A percentile compares a stretch with the other conserved stretches of the same genome.
Conservation (phyloP, 2,329 filamentous ascomycete species). For the Fusarium ambrosium region DNA sequence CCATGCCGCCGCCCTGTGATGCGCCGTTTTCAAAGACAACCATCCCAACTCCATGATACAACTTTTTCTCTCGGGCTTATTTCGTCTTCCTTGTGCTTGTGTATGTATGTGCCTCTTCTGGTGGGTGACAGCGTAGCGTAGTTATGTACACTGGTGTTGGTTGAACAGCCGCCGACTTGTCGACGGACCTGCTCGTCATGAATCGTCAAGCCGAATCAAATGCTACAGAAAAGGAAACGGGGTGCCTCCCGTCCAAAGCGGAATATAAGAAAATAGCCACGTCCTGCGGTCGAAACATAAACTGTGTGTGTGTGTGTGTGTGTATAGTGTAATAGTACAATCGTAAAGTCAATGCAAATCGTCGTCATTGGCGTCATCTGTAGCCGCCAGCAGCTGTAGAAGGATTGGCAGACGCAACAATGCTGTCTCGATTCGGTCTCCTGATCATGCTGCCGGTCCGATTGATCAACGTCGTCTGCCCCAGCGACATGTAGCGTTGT, state of each 20-base stretch:
- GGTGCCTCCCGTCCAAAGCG: constrained; percentile 35
- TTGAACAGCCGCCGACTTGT: constrained; percentile 24
- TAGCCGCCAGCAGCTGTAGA: constrained; percentile 59
- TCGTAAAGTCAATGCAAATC: constrained; percentile 45
- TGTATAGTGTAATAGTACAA: constrained; percentile 45
- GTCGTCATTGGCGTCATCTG: constrained; percentile 57
- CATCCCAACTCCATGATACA: constrained; percentile 33
- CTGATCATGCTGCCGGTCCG: constrained; percentile 63
- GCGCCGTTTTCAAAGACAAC: constrained; percentile 32
- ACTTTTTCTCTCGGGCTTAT: constrained; percentile 14
- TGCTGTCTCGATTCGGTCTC: constrained; percentile 59
- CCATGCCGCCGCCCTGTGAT: constrained; percentile 14
- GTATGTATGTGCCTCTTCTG: constrained; percentile 19
- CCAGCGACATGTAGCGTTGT: constrained; percentile 60
- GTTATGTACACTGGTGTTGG: constrained; percentile 33
- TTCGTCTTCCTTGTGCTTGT: constrained; percentile 17
- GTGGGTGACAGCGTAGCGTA: constrained; percentile 18
- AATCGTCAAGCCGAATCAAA: constrained; percentile 42
- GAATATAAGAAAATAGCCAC: constrained; percentile 51
- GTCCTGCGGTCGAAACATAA: constrained; percentile 47
- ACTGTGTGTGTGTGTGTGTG: constrained; percentile 2
- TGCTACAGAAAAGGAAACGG: constrained; percentile 25
- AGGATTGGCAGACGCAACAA: constrained; percentile 50
- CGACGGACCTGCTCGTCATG: constrained; percentile 34
- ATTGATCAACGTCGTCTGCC: constrained; percentile 57